These are phyloP conservation scores for Pachyrhizus erosus DNA, from an alignment of 306 rosid genomes.

Conservation along the genomic window DNA sequence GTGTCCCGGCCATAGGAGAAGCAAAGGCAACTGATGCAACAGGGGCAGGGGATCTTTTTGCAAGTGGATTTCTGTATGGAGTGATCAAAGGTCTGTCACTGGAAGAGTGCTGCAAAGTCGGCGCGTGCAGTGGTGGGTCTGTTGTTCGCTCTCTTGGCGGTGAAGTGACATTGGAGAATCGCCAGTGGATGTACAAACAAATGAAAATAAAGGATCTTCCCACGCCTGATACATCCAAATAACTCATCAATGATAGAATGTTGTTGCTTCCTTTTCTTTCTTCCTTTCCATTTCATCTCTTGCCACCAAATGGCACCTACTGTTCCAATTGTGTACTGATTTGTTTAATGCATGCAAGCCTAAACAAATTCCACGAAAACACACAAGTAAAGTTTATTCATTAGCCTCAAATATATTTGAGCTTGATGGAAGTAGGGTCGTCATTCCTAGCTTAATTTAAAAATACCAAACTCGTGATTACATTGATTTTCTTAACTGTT, in stretches of 20 bases:
- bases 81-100: constrained; percentile 72
- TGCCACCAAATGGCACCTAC: constrained; percentile 26
- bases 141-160: constrained; percentile 83
- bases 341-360: constrained; percentile 20
- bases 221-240: constrained; percentile 48
- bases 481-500: constrained; percentile 4
- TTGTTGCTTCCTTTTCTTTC: neutral
- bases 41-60: constrained; percentile 94
- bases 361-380: neutral
- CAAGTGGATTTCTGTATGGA: constrained; percentile 86
- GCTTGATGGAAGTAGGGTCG: neutral
- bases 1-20: constrained; percentile 75
- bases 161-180: constrained; percentile 70
- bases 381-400: neutral
- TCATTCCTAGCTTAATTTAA: neutral
- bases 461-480: neutral
- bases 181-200: constrained; percentile 89
- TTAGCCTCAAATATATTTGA: neutral
- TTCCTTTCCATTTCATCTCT: constrained; percentile 17
- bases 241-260: constrained; percentile 19
- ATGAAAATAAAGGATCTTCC: constrained; percentile 72
- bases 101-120: constrained; percentile 85
- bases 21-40: constrained; percentile 76
- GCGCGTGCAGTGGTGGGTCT: constrained; percentile 88
- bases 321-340: constrained; percentile 34